phyloP scores from a whole-genome alignment of 225 moss, liverwort and hornwort genomes.

The Rhytidiadelphus loreus region DNA sequence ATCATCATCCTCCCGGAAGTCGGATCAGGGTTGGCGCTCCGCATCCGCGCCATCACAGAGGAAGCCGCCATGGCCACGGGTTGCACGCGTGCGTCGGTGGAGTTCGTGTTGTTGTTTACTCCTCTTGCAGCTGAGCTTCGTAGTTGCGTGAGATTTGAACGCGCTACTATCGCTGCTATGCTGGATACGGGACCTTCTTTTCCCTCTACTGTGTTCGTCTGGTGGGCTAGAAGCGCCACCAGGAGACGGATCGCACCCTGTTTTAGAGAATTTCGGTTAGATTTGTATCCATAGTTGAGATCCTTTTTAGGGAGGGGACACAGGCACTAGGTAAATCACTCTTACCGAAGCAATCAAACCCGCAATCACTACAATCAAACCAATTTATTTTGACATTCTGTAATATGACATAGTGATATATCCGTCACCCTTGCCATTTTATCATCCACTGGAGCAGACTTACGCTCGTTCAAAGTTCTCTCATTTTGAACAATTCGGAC shows the following conservation, averaged over 20 bases:
- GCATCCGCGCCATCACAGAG: constrained; percentile 19
- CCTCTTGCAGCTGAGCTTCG: not conserved
- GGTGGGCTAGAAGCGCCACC: constrained; percentile 66
- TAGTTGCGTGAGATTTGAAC: constrained; percentile 40
- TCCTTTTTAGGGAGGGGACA: not conserved
- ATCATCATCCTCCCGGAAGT: constrained; percentile 1
- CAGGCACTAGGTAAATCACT: not conserved
- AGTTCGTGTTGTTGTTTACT: not conserved
- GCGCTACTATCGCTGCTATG: constrained; percentile 50
- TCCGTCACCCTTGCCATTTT: not conserved
- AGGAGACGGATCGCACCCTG: constrained; percentile 68
- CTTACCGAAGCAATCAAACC: not conserved
- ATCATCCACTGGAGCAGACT: not conserved
- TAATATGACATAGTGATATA: not conserved
- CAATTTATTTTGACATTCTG: not conserved
- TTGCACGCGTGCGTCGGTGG: constrained; percentile 7
- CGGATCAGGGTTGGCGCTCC: constrained; percentile 5
- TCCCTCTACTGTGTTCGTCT: constrained; percentile 42
- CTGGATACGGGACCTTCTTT: constrained; percentile 30
- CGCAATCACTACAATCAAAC: not conserved
- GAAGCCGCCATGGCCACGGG: constrained; percentile 22
- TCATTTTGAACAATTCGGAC: not conserved
- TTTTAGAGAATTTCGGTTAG: not conserved
- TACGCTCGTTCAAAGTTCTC: not conserved
- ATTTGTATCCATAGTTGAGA: not conserved